A percentile compares a stretch with the other conserved stretches of the same genome.
phyloP scores from a whole-genome alignment of 768 basidiomycete species.

The Stropharia rugosoannulata region DNA sequence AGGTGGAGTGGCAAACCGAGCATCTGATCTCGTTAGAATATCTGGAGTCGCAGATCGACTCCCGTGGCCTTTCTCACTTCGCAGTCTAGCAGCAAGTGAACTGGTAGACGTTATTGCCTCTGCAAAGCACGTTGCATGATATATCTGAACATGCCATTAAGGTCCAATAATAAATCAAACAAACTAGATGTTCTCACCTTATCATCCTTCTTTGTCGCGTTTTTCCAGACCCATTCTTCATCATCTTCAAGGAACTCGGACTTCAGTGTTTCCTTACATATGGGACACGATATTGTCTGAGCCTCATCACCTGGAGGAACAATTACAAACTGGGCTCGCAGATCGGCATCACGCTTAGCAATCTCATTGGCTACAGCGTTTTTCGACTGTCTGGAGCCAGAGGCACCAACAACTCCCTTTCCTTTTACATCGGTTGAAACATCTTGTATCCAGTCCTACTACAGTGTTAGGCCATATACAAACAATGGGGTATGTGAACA shows the following conservation, averaged over 20 bases:
- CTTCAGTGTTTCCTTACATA: slow-evolving; percentile 93
- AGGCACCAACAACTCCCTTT: slow-evolving; percentile 60
- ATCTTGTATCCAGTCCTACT: slow-evolving; percentile 89
- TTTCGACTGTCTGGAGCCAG: slow-evolving; percentile 51
- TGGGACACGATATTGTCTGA: slow-evolving; percentile 81
- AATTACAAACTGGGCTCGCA: slow-evolving; percentile 77
- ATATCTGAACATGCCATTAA: slow-evolving; percentile 54
- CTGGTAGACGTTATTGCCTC: slow-evolving; percentile 69
- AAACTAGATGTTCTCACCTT: slow-evolving; percentile 50
- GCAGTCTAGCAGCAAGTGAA: slow-evolving; percentile 66
- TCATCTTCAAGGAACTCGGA: slow-evolving; percentile 93
- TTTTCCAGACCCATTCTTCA: slow-evolving; percentile 98
- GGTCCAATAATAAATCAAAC: neutral
- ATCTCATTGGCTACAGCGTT: slow-evolving; percentile 59
- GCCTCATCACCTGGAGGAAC: slow-evolving; percentile 91
- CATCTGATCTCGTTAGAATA: slow-evolving; percentile 28
- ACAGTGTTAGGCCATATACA: slow-evolving; percentile 11
- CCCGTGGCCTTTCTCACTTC: slow-evolving; percentile 53
- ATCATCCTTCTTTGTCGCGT: slow-evolving; percentile 83
- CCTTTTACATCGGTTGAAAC: slow-evolving; percentile 58
- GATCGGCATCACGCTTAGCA: slow-evolving; percentile 73
- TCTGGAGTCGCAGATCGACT: slow-evolving; percentile 84
- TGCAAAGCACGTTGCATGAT: slow-evolving; percentile 92
- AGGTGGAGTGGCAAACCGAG: slow-evolving; percentile 26
- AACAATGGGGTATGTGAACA: slow-evolving; percentile 6